Evolutionary conservation across 1,284 basidiomycete genomes (phyloP), one percentile per base, ranked within the genome.

Genomic region (Stereum hirsutum): DNA sequence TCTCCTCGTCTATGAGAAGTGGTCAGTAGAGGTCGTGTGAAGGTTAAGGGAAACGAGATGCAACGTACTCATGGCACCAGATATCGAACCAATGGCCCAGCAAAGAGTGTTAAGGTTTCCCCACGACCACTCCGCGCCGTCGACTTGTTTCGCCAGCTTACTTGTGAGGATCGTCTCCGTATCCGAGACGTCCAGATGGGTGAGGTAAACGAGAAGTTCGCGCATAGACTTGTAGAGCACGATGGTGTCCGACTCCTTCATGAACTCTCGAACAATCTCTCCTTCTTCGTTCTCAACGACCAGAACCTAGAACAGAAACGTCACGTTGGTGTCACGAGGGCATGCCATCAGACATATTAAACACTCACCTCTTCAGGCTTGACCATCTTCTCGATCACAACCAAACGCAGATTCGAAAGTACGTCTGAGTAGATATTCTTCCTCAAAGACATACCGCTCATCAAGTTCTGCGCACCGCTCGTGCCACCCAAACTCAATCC

Each of bases 241-340:
- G 55, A 99, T 98, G 36, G 96, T 99, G 62, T 99, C 96, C 58
- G 76, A 88, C 69, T 99, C 96, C 70, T 99, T 99, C 88, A 99
- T 90, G 63, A 99, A 97, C 64, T 99, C 96, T 50, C 96, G 82
- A 20, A 99, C 96, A 52, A 99, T 97, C 71, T 99, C 96, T 50
- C 96, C 96, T 63, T 99, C 96, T 55, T 99, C 96, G 60, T 99
- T 99, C 66, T 99, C 96, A 25, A 99, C 96, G 52, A 99, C 93
- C 41, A 99, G 72, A 10, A 97, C 92, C 90, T 94, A 11, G 12
- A n/a, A 26, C 6, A 8, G 14, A 19, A 6, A 20, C 33, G 10
- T 10, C 27, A 10, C 17, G 21, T 52, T 14, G 42, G 31, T 3
- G 38, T 45, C 32, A 54, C 47, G 30, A 42, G 39, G n/a, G 27